Evolutionary conservation across 805 yeast species (phyloP).

Genomic region (Kluyveromyces siamensis): DNA sequence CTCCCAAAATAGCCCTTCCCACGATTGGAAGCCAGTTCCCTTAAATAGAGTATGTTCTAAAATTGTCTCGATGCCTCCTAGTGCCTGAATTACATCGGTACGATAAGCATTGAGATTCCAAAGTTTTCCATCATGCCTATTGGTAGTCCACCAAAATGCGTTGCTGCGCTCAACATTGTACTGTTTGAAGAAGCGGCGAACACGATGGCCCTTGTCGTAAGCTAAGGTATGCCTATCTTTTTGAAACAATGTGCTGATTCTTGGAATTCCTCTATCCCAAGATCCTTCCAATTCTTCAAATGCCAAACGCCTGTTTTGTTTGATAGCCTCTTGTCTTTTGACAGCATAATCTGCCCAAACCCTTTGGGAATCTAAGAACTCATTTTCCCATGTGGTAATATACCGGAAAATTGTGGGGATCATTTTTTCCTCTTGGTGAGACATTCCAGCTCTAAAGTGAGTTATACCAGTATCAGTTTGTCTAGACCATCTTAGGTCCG

Average conservation of each 20-base stretch:
- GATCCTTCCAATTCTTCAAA: slow-evolving; percentile 89
- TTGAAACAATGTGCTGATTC: slow-evolving; percentile 91
- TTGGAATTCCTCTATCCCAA: slow-evolving; percentile 96
- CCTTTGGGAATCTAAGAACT: slow-evolving; percentile 84
- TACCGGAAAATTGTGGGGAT: slow-evolving; percentile 93
- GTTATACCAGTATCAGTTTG: slow-evolving; percentile 94
- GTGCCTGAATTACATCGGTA: slow-evolving; percentile 91
- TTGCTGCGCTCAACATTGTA: slow-evolving; percentile 63
- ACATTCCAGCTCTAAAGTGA: slow-evolving; percentile 91
- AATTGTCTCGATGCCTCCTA: slow-evolving; percentile 96
- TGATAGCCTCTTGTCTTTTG: slow-evolving; percentile 77
- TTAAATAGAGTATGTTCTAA: slow-evolving; percentile 89
- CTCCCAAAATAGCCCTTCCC: slow-evolving; percentile 99
- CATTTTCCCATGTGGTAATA: slow-evolving; percentile 94
- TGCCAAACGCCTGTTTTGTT: slow-evolving; percentile 75
- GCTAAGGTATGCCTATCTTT: slow-evolving; percentile 92
- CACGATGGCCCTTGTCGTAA: slow-evolving; percentile 87
- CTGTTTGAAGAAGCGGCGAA: slow-evolving; percentile 70
- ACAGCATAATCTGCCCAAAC: slow-evolving; percentile 98
- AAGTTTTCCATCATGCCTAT: slow-evolving; percentile 88
- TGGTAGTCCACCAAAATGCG: slow-evolving; percentile 96
- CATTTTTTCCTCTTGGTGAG: slow-evolving; percentile 64
- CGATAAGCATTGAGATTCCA: slow-evolving; percentile 93
- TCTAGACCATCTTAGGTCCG: slow-evolving; percentile 83
- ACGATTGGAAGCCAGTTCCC: slow-evolving; percentile 94